These are phyloP conservation scores for Fagopyrum esculentum DNA, from an alignment of 148 eudicot genomes.

Conservation along the genomic window DNA sequence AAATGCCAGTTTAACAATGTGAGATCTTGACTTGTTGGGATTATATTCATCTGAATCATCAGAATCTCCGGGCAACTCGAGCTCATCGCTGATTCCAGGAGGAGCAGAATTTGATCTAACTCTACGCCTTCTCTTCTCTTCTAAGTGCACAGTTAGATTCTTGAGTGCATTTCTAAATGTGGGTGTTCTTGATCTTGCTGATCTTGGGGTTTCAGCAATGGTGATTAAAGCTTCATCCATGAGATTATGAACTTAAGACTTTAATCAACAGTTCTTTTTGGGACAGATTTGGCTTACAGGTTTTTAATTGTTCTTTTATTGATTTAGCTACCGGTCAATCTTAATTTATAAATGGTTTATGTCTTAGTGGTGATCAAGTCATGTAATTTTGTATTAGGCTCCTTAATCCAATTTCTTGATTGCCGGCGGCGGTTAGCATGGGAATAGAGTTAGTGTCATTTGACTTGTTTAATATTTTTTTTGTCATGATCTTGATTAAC, in stretches of 20 bases:
- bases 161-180: conserved; percentile 1
- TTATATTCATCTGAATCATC: neutral
- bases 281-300: neutral
- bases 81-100: neutral
- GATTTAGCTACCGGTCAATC: neutral
- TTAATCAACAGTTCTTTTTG: neutral
- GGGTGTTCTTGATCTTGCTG: conserved; percentile 12
- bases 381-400: neutral
- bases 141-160: neutral
- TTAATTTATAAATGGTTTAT: neutral
- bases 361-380: neutral
- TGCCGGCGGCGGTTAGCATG: neutral
- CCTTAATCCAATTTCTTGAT: neutral
- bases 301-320: neutral
- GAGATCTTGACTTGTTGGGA: conserved; percentile 20
- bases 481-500: neutral
- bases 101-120: conserved; percentile 7
- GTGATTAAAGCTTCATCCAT: neutral
- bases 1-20: conserved; percentile 31
- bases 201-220: conserved; percentile 11
- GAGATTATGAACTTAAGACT: neutral
- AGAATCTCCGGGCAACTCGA: neutral
- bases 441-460: neutral
- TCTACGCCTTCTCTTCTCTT: conserved; percentile 4
- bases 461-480: neutral